phyloP scores from a whole-genome alignment of 306 rosid genomes.

The Erythrophleum fordii region DNA sequence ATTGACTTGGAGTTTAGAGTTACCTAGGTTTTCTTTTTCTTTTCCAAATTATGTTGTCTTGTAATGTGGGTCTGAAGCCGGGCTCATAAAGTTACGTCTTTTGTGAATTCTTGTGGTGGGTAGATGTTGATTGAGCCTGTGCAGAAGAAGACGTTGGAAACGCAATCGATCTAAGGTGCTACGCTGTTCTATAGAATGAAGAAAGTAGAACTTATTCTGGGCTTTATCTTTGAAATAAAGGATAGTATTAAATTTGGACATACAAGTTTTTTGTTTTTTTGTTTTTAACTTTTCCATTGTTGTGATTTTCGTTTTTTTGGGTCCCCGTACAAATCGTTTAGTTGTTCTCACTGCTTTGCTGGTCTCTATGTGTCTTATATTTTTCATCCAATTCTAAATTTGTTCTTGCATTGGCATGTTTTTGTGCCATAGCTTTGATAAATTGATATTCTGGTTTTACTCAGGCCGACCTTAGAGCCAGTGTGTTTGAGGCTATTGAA shows the following conservation, averaged over 20 bases:
- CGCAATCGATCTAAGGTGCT: background rate
- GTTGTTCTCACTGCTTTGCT: background rate
- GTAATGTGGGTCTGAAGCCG: no score
- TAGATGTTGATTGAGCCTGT: background rate
- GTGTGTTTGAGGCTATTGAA: conserved; percentile 77
- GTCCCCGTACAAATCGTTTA: background rate
- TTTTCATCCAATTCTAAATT: background rate
- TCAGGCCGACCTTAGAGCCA: conserved; percentile 74
- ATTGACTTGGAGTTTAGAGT: no score
- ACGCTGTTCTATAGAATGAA: background rate
- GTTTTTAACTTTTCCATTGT: no score
- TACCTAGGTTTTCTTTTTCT: background rate
- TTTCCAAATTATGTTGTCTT: background rate
- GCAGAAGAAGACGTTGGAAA: background rate
- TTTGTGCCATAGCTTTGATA: background rate
- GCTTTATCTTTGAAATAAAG: background rate
- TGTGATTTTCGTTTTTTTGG: background rate
- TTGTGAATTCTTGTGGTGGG: background rate
- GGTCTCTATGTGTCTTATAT: background rate
- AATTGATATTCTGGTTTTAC: background rate
- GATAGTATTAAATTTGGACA: background rate
- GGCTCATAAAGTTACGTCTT: no score
- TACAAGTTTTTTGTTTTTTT: no score
- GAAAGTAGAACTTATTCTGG: background rate
- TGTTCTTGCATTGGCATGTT: background rate